Evolutionary conservation across 768 basidiomycete genomes (phyloP), one percentile per base, ranked within the genome.

Genomic region (Hericium alpestre): DNA sequence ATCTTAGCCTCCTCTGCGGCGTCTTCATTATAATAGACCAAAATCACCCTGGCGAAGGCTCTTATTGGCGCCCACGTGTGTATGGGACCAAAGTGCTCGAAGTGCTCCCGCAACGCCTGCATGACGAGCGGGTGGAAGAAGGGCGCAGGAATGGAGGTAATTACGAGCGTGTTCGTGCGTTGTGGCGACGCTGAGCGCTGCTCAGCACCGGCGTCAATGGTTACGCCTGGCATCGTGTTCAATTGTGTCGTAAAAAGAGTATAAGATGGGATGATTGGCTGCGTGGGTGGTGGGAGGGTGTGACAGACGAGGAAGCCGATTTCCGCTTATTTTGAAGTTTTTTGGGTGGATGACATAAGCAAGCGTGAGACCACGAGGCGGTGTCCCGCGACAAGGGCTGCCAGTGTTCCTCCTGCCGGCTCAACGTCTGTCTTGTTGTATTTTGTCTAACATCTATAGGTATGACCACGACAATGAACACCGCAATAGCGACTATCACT

Each of bases 31-130:
- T 77, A 74, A 66, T 84, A 97, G 1, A 96, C 90, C 20, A 95
- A 71, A 56, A 97, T 81, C 37, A 93, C 85, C 27, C 94, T 79
- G 1, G 82, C 80, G 64, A 97, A 92, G 6, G 82, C 84, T 18
- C 79, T 81, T 5, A 98, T 71, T 3, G 93, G 92, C 0, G 88
- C 90, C 93, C 94, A 99, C 63, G 86, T 80, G 64, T 88, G 84
- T n/a, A 99, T 82, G 23, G 77, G 72, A 16, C 96, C 95, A 63
- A 86, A 93, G 2, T 76, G 65, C 3, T 73, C 74, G 66, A 98
- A 97, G 66, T 94, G 86, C 20, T 76, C 71, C 43, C 73, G 77
- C 22, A 97, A 74, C 16, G 87, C 79, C 11, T 78, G 70, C 22
- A 93, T 76, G 58, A 88, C 77, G 0, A 77, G 64, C 6, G 86